Evolutionary conservation across 164 flowering plant genomes (phyloP).

Genomic region (Macadamia tetraphylla): DNA sequence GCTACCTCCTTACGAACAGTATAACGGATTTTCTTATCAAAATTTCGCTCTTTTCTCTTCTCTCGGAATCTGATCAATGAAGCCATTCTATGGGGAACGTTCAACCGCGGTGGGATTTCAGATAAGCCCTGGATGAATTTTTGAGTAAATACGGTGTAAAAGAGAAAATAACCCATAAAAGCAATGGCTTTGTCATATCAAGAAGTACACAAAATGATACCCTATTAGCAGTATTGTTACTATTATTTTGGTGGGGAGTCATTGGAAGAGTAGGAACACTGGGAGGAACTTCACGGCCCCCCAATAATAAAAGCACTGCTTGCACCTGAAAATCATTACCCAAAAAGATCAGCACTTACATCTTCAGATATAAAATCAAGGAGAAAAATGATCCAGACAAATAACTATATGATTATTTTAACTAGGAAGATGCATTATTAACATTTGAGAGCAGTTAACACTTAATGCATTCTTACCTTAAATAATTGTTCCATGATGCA

Average conservation of each 20-base stretch:
- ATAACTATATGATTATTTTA: background rate
- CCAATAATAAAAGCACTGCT: conserved; percentile 58
- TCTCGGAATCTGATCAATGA: conserved; percentile 59
- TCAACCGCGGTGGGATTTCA: conserved; percentile 30
- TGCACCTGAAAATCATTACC: conserved; percentile 45
- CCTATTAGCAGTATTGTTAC: conserved; percentile 19
- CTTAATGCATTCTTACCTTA: background rate
- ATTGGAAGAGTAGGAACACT: conserved; percentile 10
- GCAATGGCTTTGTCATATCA: background rate
- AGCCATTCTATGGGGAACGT: conserved; percentile 59
- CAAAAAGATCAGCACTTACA: background rate
- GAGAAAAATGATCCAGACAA: background rate
- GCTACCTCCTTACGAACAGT: conserved; percentile 78
- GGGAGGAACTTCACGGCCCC: conserved; percentile 55
- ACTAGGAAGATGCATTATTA: background rate
- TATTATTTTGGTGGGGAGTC: conserved; percentile 17
- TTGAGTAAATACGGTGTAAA: conserved; percentile 3
- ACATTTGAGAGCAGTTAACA: too few relatives aligned
- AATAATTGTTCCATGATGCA: background rate
- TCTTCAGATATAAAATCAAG: background rate
- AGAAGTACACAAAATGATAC: conserved; percentile 22
- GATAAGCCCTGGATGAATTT: conserved; percentile 21
- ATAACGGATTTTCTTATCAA: conserved; percentile 71
- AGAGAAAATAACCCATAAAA: background rate
- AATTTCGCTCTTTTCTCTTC: conserved; percentile 66